Evolutionary conservation across 208 protist species (phyloP).

Genomic region (Acanthamoeba sp.): DNA sequence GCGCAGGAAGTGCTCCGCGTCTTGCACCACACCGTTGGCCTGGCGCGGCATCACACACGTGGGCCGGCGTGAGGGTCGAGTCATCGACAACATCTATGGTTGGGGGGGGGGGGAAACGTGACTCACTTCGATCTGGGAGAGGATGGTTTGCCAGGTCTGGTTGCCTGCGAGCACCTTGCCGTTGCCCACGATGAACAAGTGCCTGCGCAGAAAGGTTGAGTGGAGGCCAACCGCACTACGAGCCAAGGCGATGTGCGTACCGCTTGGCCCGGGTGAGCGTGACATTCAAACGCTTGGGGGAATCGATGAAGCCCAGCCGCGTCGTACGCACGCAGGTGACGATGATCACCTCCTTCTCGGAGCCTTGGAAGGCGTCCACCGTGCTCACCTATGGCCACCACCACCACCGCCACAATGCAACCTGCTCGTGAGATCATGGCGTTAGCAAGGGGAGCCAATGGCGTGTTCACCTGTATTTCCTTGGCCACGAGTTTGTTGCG

Average conservation of each 20-base stretch:
- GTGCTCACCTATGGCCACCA: constrained; percentile 84
- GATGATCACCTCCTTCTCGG: constrained; percentile 89
- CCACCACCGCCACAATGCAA: background rate
- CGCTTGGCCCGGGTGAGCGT: constrained; percentile 86
- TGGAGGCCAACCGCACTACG: background rate
- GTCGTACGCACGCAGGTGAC: constrained; percentile 85
- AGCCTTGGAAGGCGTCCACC: constrained; percentile 91
- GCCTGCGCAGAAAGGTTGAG: constrained; percentile 20
- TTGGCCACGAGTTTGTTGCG: constrained; percentile 62
- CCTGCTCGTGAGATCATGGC: too few relatives aligned
- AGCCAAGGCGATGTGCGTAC: background rate
- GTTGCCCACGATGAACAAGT: constrained; percentile 85
- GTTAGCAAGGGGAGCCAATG: too few relatives aligned
- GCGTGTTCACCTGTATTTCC: constrained; percentile 52
- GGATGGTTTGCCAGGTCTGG: constrained; percentile 80
- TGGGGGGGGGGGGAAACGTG: background rate
- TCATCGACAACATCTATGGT: background rate
- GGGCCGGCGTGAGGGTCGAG: background rate
- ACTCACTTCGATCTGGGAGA: constrained; percentile 7
- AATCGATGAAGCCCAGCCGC: constrained; percentile 87
- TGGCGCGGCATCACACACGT: background rate
- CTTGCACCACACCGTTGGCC: constrained; percentile 11
- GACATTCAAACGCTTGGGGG: constrained; percentile 88
- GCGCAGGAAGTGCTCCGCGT: constrained; percentile 58
- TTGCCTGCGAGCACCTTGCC: constrained; percentile 67